A percentile compares a stretch with the other conserved stretches of the same genome.
These are phyloP conservation scores for Phoenix dactylifera DNA, from an alignment of 176 grass and related monocot species.

Conservation along the genomic window DNA sequence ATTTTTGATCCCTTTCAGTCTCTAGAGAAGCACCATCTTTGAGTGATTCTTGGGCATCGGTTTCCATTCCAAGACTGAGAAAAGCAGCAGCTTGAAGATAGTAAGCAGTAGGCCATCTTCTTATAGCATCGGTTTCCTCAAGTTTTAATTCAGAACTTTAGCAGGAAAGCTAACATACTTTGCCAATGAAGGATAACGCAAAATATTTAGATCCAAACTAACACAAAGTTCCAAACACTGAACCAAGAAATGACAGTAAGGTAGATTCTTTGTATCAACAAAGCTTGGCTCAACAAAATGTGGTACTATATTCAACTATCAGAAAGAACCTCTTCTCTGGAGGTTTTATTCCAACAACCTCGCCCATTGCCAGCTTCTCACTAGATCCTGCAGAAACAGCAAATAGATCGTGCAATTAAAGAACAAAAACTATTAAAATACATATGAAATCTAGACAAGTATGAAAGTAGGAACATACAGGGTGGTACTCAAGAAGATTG, in stretches of 20 bases:
- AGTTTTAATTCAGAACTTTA: no score
- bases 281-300: neutral
- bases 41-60: constrained; percentile 37
- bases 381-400: constrained; percentile 68
- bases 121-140: no score
- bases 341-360: constrained; percentile 85
- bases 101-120: constrained; percentile 43
- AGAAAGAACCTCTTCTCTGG: constrained; percentile 47
- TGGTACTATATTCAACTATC: no score
- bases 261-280: neutral
- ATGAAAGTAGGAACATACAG: constrained; percentile 43
- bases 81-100: constrained; percentile 48
- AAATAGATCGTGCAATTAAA: neutral
- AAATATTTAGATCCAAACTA: no score
- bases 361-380: constrained; percentile 92
- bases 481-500: constrained; percentile 96
- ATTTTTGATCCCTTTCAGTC: constrained; percentile 19
- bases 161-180: no score
- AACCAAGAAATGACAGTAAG: neutral
- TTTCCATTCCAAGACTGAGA: constrained; percentile 40
- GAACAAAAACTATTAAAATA: no score
- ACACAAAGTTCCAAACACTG: no score
- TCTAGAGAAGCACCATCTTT: constrained; percentile 34
- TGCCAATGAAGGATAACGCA: no score
- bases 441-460: no score